These are phyloP conservation scores for Candida tetrigidarum DNA, from an alignment of 1,139 yeast species.

Conservation along the genomic window DNA sequence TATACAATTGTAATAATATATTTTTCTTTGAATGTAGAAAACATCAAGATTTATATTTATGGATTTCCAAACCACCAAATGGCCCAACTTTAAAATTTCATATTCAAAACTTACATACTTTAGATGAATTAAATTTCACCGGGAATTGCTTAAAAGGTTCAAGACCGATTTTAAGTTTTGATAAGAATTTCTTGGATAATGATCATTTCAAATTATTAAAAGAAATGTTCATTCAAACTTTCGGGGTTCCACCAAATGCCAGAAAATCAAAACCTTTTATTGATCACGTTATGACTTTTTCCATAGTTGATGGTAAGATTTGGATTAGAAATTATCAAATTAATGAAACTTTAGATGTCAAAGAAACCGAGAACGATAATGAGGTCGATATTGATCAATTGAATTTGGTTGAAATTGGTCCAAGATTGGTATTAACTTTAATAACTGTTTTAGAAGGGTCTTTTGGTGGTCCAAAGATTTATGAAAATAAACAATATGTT, in stretches of 20 bases:
- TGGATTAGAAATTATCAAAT: constrained; percentile 98
- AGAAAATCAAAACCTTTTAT: constrained; percentile 93
- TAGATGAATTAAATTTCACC: constrained; percentile 94
- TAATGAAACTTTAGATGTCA: constrained; percentile 65
- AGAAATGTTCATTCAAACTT: constrained; percentile 82
- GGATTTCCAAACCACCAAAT: constrained; percentile 96
- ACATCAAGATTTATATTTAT: constrained; percentile 92
- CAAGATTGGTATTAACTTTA: constrained; percentile 91
- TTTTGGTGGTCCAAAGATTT: constrained; percentile 97
- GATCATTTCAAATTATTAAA: constrained; percentile 76
- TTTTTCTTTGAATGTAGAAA: constrained; percentile 95
- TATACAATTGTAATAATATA: constrained; percentile 95
- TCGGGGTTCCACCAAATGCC: constrained; percentile 97
- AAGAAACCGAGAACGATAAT: constrained; percentile 43
- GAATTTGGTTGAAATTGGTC: constrained; percentile 93
- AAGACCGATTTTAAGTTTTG: constrained; percentile 93
- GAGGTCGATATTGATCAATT: constrained; percentile 52
- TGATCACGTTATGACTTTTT: constrained; percentile 93
- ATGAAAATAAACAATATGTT: constrained; percentile 95
- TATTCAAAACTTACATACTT: constrained; percentile 92
- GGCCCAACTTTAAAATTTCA: constrained; percentile 97
- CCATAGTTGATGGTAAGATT: constrained; percentile 89
- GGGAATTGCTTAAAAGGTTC: constrained; percentile 97
- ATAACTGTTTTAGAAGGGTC: constrained; percentile 95
- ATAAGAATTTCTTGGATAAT: constrained; percentile 62